Percentiles rank a stretch among this genome's conserved stretches.
Evolutionary conservation across 2,329 filamentous ascomycete species (phyloP).

Genomic region (Sarocladium kiliense): DNA sequence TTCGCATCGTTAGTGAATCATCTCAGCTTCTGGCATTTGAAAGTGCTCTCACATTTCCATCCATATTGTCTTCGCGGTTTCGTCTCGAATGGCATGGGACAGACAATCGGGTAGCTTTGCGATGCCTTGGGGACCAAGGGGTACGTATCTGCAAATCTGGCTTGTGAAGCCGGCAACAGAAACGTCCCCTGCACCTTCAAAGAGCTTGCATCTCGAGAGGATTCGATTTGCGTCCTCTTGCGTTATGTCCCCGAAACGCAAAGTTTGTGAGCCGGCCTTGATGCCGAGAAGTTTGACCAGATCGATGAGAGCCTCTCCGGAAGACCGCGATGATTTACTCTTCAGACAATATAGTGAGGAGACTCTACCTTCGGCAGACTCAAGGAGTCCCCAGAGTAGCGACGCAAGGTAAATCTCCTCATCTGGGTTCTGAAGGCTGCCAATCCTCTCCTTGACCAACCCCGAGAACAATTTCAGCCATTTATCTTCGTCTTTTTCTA

Average conservation of each 20-base stretch:
- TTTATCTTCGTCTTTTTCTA: background rate
- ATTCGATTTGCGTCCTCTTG: background rate
- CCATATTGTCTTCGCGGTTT: too few species aligned
- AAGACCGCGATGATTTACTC: background rate
- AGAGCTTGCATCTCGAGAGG: background rate
- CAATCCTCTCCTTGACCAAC: background rate
- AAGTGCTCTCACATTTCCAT: too few species aligned
- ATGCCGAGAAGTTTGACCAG: background rate
- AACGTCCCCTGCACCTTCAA: background rate
- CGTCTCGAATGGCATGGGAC: too few species aligned
- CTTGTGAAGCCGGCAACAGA: background rate
- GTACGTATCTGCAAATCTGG: background rate
- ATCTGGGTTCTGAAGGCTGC: background rate
- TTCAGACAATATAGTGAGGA: background rate
- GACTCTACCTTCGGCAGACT: background rate
- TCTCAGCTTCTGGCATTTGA: too few species aligned
- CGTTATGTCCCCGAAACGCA: background rate
- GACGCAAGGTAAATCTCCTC: background rate
- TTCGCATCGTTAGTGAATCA: too few species aligned
- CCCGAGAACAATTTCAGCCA: background rate
- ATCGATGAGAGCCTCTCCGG: background rate
- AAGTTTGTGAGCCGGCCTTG: background rate
- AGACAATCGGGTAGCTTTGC: background rate
- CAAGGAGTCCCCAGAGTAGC: background rate
- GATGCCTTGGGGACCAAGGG: background rate